Percentiles rank a stretch among this genome's conserved stretches.
These are phyloP conservation scores for Solanum tarapatanum DNA, from an alignment of 257 asterid genomes.

Conservation along the genomic window DNA sequence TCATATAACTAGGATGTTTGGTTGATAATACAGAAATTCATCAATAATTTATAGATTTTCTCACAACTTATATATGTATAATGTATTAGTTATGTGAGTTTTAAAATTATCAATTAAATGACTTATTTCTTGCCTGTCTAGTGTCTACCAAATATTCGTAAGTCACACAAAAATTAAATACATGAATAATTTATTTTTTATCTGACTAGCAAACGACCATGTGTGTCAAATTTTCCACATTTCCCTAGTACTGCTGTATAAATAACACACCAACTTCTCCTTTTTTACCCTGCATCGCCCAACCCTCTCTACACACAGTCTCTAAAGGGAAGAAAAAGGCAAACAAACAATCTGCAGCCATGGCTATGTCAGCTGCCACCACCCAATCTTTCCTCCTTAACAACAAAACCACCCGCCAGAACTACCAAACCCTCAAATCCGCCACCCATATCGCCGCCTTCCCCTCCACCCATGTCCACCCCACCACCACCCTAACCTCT, in stretches of 20 bases:
- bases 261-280: neutral
- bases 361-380: conserved; percentile 37
- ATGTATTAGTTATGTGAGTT: no score
- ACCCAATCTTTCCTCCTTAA: conserved; percentile 16
- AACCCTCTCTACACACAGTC: neutral
- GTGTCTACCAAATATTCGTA: no score
- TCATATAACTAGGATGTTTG: fast-evolving
- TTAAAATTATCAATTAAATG: neutral
- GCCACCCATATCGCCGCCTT: conserved; percentile 33
- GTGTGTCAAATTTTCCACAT: neutral
- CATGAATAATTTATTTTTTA: no score
- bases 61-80: no score
- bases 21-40: no score
- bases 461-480: conserved; percentile 24
- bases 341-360: neutral
- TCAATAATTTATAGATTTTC: no score
- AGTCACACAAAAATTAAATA: no score
- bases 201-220: no score
- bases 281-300: neutral
- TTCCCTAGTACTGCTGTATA: neutral
- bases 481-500: neutral
- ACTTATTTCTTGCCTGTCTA: no score
- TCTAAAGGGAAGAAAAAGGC: neutral
- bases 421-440: conserved; percentile 13
- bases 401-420: conserved; percentile 4